Conservation (phyloP, 2,329 filamentous ascomycete species). For the Alternaria sp. region DNA sequence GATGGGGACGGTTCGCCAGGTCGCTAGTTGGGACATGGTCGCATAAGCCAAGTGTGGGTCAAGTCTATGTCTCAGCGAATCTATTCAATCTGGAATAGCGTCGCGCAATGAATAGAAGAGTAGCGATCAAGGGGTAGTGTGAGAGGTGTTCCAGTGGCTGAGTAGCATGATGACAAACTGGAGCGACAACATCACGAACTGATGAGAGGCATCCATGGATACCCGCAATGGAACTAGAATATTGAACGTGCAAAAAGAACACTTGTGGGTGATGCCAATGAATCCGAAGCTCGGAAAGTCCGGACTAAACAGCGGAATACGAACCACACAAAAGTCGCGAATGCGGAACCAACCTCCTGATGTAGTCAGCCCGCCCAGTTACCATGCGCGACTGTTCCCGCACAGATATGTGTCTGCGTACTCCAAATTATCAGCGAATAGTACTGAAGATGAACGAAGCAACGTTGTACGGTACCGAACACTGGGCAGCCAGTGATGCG, state of each 20-base stretch:
- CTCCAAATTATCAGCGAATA: not conserved
- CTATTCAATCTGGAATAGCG: rapidly evolving
- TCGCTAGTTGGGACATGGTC: not conserved
- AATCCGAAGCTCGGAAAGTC: not conserved
- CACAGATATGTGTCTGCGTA: rapidly evolving
- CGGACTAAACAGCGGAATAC: not conserved
- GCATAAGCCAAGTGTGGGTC: not conserved
- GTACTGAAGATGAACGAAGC: not conserved
- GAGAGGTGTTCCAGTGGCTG: too few species aligned
- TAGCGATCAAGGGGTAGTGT: not conserved
- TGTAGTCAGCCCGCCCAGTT: not conserved
- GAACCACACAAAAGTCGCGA: not conserved
- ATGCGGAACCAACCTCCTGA: not conserved
- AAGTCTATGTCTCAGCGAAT: not conserved
- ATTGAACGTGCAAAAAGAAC: not conserved
- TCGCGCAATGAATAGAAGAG: not conserved
- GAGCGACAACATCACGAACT: not conserved
- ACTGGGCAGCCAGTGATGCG: not conserved
- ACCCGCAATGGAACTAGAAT: not conserved
- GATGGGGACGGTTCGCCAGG: not conserved
- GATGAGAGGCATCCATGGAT: not conserved
- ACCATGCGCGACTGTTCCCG: not conserved
- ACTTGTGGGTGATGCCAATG: rapidly evolving
- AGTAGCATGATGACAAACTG: not conserved
- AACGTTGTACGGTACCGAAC: not conserved